These are phyloP conservation scores for Yamagishiella unicocca DNA, from an alignment of 139 green algal genomes.

Conservation along the genomic window DNA sequence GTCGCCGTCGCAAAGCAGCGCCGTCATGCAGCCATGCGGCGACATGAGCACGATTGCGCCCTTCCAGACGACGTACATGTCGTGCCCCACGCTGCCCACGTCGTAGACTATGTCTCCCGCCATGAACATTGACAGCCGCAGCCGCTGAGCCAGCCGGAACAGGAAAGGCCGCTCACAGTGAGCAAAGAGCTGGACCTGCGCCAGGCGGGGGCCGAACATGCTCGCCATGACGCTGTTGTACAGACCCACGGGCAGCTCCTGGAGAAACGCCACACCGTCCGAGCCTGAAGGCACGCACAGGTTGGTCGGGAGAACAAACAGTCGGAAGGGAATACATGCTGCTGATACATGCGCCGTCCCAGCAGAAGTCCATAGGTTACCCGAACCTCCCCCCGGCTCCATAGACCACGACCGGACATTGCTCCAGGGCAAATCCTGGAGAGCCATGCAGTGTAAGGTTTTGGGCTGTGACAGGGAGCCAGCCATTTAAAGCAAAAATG, in stretches of 20 bases:
- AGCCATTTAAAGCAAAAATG: too few relatives aligned
- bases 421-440: too few relatives aligned
- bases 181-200: slow-evolving; percentile 26
- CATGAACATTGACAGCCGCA: slow-evolving; percentile 35
- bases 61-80: slow-evolving; percentile 42
- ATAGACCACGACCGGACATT: too few relatives aligned
- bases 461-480: too few relatives aligned
- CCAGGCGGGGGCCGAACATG: not conserved
- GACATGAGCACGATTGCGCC: slow-evolving; percentile 3
- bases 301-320: not conserved
- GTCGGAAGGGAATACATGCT: too few relatives aligned
- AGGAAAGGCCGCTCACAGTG: slow-evolving; percentile 34
- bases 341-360: too few relatives aligned
- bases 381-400: too few relatives aligned
- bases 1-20: slow-evolving; percentile 24
- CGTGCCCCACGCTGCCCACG: slow-evolving; percentile 20
- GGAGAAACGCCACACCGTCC: slow-evolving; percentile 7
- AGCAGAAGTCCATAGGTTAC: too few relatives aligned
- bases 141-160: slow-evolving; percentile 8
- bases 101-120: slow-evolving; percentile 11
- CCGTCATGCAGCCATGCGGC: not conserved
- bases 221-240: not conserved
- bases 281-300: not conserved
- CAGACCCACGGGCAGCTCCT: slow-evolving; percentile 14
- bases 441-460: too few relatives aligned